Conservation (phyloP, 164 flowering plant species). For the Santalum album region DNA sequence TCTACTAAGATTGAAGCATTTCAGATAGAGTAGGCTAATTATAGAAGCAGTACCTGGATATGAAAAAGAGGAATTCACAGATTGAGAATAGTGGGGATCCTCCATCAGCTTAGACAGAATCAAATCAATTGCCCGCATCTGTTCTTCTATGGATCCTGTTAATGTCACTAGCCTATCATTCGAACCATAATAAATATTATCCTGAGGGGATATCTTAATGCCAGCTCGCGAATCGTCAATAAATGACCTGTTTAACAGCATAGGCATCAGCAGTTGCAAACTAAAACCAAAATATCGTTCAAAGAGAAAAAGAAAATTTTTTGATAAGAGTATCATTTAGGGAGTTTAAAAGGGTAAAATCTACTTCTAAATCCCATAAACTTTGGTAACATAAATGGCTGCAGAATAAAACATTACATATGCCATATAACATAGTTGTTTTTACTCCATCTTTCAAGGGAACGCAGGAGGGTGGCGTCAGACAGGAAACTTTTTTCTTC, state of each 20-base stretch:
- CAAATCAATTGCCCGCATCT: constrained; percentile 70
- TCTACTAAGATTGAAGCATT: too few species aligned
- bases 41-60: constrained; percentile 97
- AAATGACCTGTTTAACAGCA: constrained; percentile 58
- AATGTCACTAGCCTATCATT: constrained; percentile 83
- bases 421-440: too few species aligned
- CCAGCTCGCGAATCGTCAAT: constrained; percentile 89
- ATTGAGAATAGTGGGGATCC: constrained; percentile 73
- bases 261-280: neutral
- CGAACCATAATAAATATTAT: constrained; percentile 59
- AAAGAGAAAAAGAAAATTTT: neutral
- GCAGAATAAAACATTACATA: too few species aligned
- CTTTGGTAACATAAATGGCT: neutral
- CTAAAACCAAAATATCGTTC: neutral
- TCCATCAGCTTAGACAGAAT: constrained; percentile 70
- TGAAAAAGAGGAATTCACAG: constrained; percentile 61
- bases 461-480: too few species aligned
- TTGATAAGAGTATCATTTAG: neutral
- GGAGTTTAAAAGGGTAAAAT: neutral
- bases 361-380: neutral
- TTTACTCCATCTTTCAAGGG: too few species aligned
- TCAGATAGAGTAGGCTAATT: too few species aligned
- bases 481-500: too few species aligned
- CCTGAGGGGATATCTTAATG: constrained; percentile 91
- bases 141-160: constrained; percentile 75